These are phyloP conservation scores for Chaetomium globosum DNA, from an alignment of 2,329 filamentous ascomycete species.

Conservation along the genomic window DNA sequence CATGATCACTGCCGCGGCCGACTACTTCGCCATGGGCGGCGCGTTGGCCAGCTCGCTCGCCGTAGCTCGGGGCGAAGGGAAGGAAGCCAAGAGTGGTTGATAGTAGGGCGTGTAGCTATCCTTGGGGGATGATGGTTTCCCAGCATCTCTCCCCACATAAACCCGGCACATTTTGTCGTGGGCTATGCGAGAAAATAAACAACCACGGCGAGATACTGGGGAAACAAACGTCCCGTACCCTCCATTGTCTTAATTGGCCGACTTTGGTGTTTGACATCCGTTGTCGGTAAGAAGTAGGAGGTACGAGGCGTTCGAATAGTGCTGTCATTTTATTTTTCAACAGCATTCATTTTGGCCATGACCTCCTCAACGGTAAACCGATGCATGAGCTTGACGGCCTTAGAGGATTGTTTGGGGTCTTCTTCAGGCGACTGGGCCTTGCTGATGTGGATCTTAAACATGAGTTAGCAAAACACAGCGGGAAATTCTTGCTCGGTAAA, in stretches of 20 bases:
- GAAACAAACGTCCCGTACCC: neutral
- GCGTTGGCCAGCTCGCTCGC: slow-evolving; percentile 52
- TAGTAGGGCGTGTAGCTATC: slow-evolving; percentile 43
- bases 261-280: neutral
- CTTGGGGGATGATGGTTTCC: neutral
- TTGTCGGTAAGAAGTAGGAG: neutral
- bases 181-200: neutral
- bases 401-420: slow-evolving; percentile 56
- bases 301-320: too few species aligned
- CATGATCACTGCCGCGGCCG: slow-evolving; percentile 62
- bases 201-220: neutral
- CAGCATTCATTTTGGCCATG: slow-evolving; percentile 67
- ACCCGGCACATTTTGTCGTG: slow-evolving; percentile 1
- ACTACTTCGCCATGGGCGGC: slow-evolving; percentile 55
- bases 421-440: slow-evolving; percentile 56
- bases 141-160: neutral
- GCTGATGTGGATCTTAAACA: slow-evolving; percentile 63
- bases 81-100: slow-evolving; percentile 45
- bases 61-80: slow-evolving; percentile 48
- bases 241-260: neutral
- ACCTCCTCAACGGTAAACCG: slow-evolving; percentile 70
- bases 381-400: slow-evolving; percentile 76
- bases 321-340: slow-evolving; percentile 42
- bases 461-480: neutral
- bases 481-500: neutral